Evolutionary conservation across 164 flowering plant species (phyloP), one percentile per base, ranked within the genome.

Genomic region (Vitis labrusca): DNA sequence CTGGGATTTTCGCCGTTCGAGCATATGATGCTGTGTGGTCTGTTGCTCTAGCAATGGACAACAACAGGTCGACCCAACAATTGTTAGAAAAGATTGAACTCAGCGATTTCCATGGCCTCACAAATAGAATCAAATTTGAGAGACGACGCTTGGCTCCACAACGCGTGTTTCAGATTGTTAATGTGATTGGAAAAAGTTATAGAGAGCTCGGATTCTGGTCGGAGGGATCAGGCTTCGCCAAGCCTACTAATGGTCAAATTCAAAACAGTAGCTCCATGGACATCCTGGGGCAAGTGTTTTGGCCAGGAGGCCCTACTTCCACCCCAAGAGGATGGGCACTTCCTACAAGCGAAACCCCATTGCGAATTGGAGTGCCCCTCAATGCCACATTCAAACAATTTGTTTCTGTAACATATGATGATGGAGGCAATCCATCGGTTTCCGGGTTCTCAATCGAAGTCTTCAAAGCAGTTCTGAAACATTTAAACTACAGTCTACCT

Each of bases 21-120:
- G 80, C 83, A 6, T 80, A 80, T 55, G 83, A 80, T 66, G 74
- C 78, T 11, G 12, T 66, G 29, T 62, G 74, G 76, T 59, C 73
- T 10, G 37, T 73, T 19, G 67, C 81, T 17, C 59, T 51, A 8
- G 77, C 80, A 32, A 62, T 66, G 64, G 7, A 57, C 27, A 3
- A 15, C 3, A 17, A 27, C 17, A 0, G 48, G 15, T 29, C 11
- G 11, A 52, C 58, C 1, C 8, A 14, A 9, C 19, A 32, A 16
- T 56, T 78, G 19, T 60, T 73, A 9, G 58, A 59, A 1, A 61
- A 10, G 19, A 76, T 79, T 3, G 27, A 58, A 1, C 2, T n/a
- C 44, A 52, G 23, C 50, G 30, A 67, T 3, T 76, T 76, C 27
- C 14, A 61, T 29, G 79, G 82, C 10, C 49, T 76, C 54, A 73